Base-by-base conservation (phyloP, 257 asterid genomes). In the Solanum appendiculatum region DNA sequence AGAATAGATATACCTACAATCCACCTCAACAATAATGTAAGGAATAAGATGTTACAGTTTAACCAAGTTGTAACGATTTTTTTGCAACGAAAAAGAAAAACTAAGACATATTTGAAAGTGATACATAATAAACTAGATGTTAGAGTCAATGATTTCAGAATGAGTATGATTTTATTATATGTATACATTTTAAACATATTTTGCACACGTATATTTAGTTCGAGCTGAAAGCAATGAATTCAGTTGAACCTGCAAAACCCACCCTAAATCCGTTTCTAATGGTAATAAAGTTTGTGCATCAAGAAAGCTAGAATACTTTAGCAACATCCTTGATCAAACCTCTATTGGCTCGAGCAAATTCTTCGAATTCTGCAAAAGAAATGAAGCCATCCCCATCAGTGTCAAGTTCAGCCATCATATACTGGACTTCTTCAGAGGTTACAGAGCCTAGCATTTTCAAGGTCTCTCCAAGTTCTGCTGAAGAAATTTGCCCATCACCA, bases 391-490 rank as follows among this genome's bases (percentile, higher is more conserved):
- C 98, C 1, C 98, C 97, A 89, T 96, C 97, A 2, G 98, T 92
- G 85, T 95, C 98, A 34, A 95, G 93, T 91, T 96, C 99, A 34
- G 86, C 91, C 98, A 96, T 94, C 97, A 96, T 93, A 15, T 94
- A 92, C 85, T 86, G 90, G 10, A 94, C 95, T 86, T 96, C 98
- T 1, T 94, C 97, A 0, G 92, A 77, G 1, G 96, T 85, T 86
- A 94, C 97, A 25, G 96, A 92, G 54, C 98, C 98, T 3, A 96
- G 91, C 40, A 90, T 84, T 90, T 94, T 95, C 89, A 96, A 91
- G 13, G 95, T 90, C 54, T 95, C 98, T 9, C 96, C 95, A 3
- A 96, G 92, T 93, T 96, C 99, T 3, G 93, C 69, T 0, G 98
- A 89, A 0, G 98, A 96, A 60, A 96, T 94, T 72, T 93, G 90